Evolutionary conservation across 2,329 filamentous ascomycete genomes (phyloP).

Genomic region (Cordyceps fumosorosea): DNA sequence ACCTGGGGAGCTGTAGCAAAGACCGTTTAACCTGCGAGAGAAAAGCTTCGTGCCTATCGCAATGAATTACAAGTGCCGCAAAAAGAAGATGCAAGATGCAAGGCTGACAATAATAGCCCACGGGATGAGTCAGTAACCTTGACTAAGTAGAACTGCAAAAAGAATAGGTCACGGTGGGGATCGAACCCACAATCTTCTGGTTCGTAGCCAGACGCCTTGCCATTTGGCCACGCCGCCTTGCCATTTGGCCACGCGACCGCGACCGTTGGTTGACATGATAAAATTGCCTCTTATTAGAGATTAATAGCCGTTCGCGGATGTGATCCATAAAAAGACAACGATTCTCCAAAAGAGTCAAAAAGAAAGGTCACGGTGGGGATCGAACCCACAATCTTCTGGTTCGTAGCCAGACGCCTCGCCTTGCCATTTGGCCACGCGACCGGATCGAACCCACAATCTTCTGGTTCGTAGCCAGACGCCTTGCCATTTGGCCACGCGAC

Average conservation of each 20-base stretch:
- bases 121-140: no score
- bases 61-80: background rate
- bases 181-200: conserved; percentile 17
- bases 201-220: conserved; percentile 16
- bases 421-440: conserved; percentile 17
- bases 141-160: background rate
- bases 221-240: conserved; percentile 17
- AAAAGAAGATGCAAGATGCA: background rate
- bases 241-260: conserved; percentile 16
- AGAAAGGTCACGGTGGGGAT: conserved; percentile 16
- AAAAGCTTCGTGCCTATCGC: background rate
- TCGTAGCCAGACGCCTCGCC: conserved; percentile 17
- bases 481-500: conserved; percentile 17
- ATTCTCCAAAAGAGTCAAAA: background rate
- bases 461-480: conserved; percentile 17
- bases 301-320: background rate
- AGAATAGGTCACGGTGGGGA: conserved; percentile 15
- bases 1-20: no score
- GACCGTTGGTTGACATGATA: background rate
- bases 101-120: background rate
- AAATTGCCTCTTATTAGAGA: background rate
- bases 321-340: background rate
- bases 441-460: conserved; percentile 17
- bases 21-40: background rate
- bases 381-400: conserved; percentile 17